Conservation (phyloP, 2,329 filamentous ascomycete genomes). For the Exophiala dermatitidis region DNA sequence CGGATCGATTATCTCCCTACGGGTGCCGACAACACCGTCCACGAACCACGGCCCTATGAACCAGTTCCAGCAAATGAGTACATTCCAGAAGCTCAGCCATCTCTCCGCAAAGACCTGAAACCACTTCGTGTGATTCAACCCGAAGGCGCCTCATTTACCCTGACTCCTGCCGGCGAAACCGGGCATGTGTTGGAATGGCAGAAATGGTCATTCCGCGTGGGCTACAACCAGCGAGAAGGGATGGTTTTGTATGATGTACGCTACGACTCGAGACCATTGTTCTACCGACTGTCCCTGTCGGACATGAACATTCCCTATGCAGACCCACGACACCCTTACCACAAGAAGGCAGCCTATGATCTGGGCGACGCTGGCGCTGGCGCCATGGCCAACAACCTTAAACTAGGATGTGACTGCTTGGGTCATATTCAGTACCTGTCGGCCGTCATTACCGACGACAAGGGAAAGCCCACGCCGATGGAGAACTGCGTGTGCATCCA, state of each 20-base stretch:
- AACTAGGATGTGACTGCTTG: constrained; percentile 63
- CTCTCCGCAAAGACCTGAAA: constrained; percentile 55
- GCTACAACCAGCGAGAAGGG: constrained; percentile 58
- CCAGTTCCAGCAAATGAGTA: constrained; percentile 54
- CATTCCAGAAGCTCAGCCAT: constrained; percentile 53
- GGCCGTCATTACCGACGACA: constrained; percentile 51
- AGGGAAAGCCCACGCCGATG: constrained; percentile 52
- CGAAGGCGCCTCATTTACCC: constrained; percentile 56
- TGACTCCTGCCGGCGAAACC: constrained; percentile 45
- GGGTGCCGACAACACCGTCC: constrained; percentile 52
- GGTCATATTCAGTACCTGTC: constrained; percentile 63
- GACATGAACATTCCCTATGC: constrained; percentile 59
- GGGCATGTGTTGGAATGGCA: constrained; percentile 57
- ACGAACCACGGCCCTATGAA: constrained; percentile 27
- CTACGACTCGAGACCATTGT: constrained; percentile 57
- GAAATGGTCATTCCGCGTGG: constrained; percentile 56
- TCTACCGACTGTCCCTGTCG: constrained; percentile 59
- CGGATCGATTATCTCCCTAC: constrained; percentile 64
- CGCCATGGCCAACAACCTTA: constrained; percentile 61
- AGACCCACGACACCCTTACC: constrained; percentile 60
- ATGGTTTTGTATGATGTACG: constrained; percentile 61
- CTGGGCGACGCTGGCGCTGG: constrained; percentile 61
- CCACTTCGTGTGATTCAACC: constrained; percentile 59
- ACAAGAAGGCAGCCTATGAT: constrained; percentile 65
- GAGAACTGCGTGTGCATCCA: constrained; percentile 64